Base-by-base conservation (phyloP, 202 grass and related monocot species). In the Setaria italica region DNA sequence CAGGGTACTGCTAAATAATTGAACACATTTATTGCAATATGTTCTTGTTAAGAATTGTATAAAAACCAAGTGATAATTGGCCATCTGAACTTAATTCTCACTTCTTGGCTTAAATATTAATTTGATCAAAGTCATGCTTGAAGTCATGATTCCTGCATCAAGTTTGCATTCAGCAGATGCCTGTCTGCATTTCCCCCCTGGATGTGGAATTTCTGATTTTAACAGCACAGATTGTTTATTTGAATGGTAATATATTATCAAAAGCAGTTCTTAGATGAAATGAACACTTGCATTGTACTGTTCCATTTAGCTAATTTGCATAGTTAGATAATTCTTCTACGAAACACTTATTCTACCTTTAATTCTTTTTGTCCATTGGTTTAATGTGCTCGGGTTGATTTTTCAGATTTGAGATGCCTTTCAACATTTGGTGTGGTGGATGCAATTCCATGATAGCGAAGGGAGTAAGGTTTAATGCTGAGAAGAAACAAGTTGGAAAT, bases 401-500 rank as follows among this genome's bases (percentile, higher is more conserved):
- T 10, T 82, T 65, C 77, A 99, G 96, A 87, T 99, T 99, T 16
- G 96, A 99, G 86, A 99, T 99, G 96, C 91, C 93, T 47, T 99
- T 86, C 69, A 94, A 99, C 84, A 84, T 95, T 46, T 99, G 96
- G 96, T 99, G 96, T 67, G 96, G 96, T 77, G 96, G 96, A 79
- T 99, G 96, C 87, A 99, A 94, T 59, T 94, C 91, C 32, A 99
- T 99, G 93, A 99, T 99, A 88, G 96, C 93, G 3, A 99, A 99
- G 82, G 96, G 96, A 79, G 96, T 99, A 47, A 90, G 96, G 87
- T 99, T 99, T 90, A 99, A 99, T 83, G 93, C 96, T 76, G 96
- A 99, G 80, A 99, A 99, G 79, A 99, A 99, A 74, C 96, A 99
- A 99, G 93, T 94, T 75, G 93, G 96, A 19, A 99, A 99, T 82